A percentile compares a stretch with the other conserved stretches of the same genome.
phyloP scores from a whole-genome alignment of 75 land plant species.

The Cupressus sempervirens region DNA sequence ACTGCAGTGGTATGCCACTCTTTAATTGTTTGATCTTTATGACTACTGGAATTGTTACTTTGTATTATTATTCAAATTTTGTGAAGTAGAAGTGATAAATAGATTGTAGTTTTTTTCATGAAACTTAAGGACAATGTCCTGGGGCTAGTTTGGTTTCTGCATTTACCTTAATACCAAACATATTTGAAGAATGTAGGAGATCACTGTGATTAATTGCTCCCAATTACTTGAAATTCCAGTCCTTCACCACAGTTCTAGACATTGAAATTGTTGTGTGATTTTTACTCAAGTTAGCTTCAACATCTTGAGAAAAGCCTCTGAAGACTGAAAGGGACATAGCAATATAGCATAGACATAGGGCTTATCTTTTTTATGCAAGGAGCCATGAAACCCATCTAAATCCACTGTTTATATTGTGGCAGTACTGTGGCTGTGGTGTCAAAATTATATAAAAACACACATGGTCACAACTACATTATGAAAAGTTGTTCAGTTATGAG shows the following conservation, averaged over 20 bases:
- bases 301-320: neutral
- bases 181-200: neutral
- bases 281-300: neutral
- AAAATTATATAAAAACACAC: neutral
- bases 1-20: constrained; percentile 76
- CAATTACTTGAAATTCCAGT: neutral
- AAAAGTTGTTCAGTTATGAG: neutral
- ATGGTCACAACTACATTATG: neutral
- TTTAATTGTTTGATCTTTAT: constrained; percentile 13
- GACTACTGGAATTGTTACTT: neutral
- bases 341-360: neutral
- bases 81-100: neutral
- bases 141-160: neutral
- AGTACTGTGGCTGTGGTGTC: neutral
- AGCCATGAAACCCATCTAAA: neutral
- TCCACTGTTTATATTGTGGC: neutral
- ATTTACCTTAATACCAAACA: neutral
- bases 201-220: neutral
- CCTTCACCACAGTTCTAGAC: neutral
- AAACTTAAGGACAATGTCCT: neutral
- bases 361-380: neutral
- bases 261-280: neutral
- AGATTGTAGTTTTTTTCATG: neutral
- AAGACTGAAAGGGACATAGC: neutral
- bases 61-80: neutral